Evolutionary conservation across 2,329 filamentous ascomycete genomes (phyloP).

Genomic region (Aureobasidium subglaciale): DNA sequence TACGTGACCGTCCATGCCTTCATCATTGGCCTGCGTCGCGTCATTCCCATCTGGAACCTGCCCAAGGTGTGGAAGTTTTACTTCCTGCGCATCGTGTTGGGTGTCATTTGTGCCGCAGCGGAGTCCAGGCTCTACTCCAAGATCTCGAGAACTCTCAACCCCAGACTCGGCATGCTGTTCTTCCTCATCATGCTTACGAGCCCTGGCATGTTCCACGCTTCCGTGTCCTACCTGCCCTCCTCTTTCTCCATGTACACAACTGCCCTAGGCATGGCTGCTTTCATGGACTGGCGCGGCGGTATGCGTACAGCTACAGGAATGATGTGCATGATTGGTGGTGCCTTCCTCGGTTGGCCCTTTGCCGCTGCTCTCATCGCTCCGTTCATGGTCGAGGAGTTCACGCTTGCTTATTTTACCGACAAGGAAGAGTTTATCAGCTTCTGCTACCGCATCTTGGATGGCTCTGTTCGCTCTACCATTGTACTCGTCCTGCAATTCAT

Average conservation of each 20-base stretch:
- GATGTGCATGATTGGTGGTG: slow-evolving; percentile 82
- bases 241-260: slow-evolving; percentile 95
- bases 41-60: slow-evolving; percentile 37
- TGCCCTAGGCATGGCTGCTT: slow-evolving; percentile 78
- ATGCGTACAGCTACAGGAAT: slow-evolving; percentile 76
- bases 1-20: slow-evolving; percentile 77
- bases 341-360: slow-evolving; percentile 90
- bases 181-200: slow-evolving; percentile 68
- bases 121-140: slow-evolving; percentile 76
- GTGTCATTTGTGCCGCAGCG: slow-evolving; percentile 68
- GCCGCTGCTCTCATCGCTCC: slow-evolving; percentile 73
- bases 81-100: slow-evolving; percentile 69
- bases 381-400: slow-evolving; percentile 69
- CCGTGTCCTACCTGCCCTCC: slow-evolving; percentile 78
- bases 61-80: slow-evolving; percentile 67
- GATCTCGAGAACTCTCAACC: slow-evolving; percentile 68
- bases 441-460: slow-evolving; percentile 53
- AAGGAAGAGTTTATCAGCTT: slow-evolving; percentile 43
- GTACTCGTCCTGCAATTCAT: slow-evolving; percentile 63
- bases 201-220: slow-evolving; percentile 90
- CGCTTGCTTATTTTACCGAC: slow-evolving; percentile 44
- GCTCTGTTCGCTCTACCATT: slow-evolving; percentile 56
- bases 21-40: slow-evolving; percentile 57
- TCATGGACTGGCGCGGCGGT: slow-evolving; percentile 81
- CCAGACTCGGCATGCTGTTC: slow-evolving; percentile 79